These are phyloP conservation scores for Alternaria arbusti DNA, from an alignment of 2,329 filamentous ascomycete genomes.

Conservation along the genomic window DNA sequence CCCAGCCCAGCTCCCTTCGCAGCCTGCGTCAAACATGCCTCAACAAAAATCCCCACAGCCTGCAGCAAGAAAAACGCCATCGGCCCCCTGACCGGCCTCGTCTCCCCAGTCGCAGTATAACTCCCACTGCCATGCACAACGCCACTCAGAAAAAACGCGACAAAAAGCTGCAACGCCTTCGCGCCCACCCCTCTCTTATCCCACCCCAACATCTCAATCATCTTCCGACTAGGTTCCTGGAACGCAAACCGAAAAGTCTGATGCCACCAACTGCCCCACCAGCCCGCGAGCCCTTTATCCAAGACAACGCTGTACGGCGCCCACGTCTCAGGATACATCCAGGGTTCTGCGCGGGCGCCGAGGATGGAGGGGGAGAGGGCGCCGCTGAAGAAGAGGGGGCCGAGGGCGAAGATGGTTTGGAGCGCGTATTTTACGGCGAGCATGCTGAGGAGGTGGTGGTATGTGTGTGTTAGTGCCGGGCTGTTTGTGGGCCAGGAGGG, in stretches of 20 bases:
- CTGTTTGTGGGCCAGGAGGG: conserved; percentile 53
- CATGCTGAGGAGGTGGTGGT: conserved; percentile 64
- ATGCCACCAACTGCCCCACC: conserved; percentile 91
- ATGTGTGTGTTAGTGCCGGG: conserved; percentile 56
- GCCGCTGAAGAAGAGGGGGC: conserved; percentile 66
- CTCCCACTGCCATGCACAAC: conserved; percentile 75
- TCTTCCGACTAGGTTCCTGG: conserved; percentile 62
- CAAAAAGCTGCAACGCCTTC: conserved; percentile 50
- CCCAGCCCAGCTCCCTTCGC: conserved; percentile 46
- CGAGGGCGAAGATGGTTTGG: conserved; percentile 64
- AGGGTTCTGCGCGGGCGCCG: conserved; percentile 65
- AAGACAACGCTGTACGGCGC: conserved; percentile 62
- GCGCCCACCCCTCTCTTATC: conserved; percentile 44
- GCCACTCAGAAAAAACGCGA: conserved; percentile 72
- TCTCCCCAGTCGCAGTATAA: conserved; percentile 64
- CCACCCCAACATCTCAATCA: conserved; percentile 45
- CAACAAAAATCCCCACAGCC: conserved; percentile 67
- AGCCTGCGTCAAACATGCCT: conserved; percentile 46
- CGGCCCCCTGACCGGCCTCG: conserved; percentile 57
- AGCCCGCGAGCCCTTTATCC: conserved; percentile 75
- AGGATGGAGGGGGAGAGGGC: conserved; percentile 64
- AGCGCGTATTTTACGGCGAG: conserved; percentile 66
- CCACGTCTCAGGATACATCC: conserved; percentile 67
- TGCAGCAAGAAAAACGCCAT: conserved; percentile 77
- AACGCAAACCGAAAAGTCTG: conserved; percentile 83